A percentile compares a stretch with the other conserved stretches of the same genome.
These are phyloP conservation scores for Penicillium aurantiogriseum DNA, from an alignment of 2,329 filamentous ascomycete species.

Conservation along the genomic window DNA sequence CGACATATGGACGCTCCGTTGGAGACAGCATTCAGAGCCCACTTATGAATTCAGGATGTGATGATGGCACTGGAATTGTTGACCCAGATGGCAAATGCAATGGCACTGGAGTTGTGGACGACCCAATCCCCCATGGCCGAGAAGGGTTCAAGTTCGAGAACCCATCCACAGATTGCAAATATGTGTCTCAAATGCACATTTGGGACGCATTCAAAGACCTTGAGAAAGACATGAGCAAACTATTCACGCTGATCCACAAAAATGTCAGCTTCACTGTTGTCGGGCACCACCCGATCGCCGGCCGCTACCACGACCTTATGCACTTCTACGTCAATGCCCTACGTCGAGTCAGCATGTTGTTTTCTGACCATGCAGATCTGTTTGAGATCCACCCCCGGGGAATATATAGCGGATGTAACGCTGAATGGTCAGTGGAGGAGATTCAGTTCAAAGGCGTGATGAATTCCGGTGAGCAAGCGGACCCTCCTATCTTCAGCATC, in stretches of 20 bases:
- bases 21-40: not conserved
- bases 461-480: conserved; percentile 31
- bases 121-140: conserved; percentile 18
- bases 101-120: conserved; percentile 28
- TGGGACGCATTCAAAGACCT: conserved; percentile 35
- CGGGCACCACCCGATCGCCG: conserved; percentile 35
- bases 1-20: conserved; percentile 1
- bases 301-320: conserved; percentile 32
- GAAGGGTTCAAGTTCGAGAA: conserved; percentile 36
- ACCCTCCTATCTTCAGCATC: not conserved
- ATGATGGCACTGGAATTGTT: conserved; percentile 28
- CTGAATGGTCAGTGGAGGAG: conserved; percentile 35
- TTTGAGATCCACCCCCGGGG: conserved; percentile 32
- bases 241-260: conserved; percentile 36
- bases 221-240: conserved; percentile 32
- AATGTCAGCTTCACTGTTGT: conserved; percentile 35
- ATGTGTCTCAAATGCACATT: conserved; percentile 33
- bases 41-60: conserved; percentile 1
- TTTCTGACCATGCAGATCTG: conserved; percentile 29
- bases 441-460: conserved; percentile 32
- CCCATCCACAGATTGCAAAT: conserved; percentile 32
- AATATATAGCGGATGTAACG: conserved; percentile 35
- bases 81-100: conserved; percentile 29
- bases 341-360: conserved; percentile 29
- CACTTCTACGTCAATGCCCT: conserved; percentile 38